phyloP scores from a whole-genome alignment of 257 asterid genomes.

The Knoxia roxburghii region DNA sequence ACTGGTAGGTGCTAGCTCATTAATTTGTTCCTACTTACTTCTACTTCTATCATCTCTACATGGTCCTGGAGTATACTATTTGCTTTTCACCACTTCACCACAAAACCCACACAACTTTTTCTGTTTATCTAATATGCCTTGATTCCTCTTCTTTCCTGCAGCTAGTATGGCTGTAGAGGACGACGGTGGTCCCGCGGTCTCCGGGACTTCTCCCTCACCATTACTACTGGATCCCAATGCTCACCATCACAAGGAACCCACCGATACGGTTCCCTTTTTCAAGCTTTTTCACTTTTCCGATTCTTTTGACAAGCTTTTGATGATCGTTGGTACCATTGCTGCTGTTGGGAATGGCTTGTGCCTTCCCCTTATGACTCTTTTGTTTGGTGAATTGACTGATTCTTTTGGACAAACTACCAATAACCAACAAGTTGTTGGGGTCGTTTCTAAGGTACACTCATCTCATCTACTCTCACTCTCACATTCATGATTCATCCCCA shows the following conservation, averaged over 20 bases:
- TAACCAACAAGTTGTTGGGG: slow-evolving; percentile 26
- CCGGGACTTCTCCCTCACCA: not conserved
- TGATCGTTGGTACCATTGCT: slow-evolving; percentile 55
- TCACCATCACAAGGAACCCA: slow-evolving; percentile 13
- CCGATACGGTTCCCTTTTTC: slow-evolving; percentile 48
- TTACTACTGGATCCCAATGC: not conserved
- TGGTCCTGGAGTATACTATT: too few species aligned
- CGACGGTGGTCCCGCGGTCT: too few species aligned
- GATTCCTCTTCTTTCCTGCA: too few species aligned
- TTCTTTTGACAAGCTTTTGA: slow-evolving; percentile 46
- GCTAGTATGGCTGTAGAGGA: too few species aligned
- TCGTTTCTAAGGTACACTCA: slow-evolving; percentile 42
- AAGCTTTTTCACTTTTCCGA: slow-evolving; percentile 73
- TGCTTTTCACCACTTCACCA: too few species aligned
- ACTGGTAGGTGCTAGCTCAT: too few species aligned
- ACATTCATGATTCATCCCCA: too few species aligned
- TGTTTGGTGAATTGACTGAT: slow-evolving; percentile 64
- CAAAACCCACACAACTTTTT: too few species aligned
- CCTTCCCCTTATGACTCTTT: slow-evolving; percentile 64
- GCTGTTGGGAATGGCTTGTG: slow-evolving; percentile 68
- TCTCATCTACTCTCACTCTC: too few species aligned
- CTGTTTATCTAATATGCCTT: too few species aligned
- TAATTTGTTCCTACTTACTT: too few species aligned
- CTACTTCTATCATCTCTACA: too few species aligned
- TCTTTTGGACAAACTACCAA: slow-evolving; percentile 46